Evolutionary conservation across 1,284 basidiomycete species (phyloP), one percentile per base, ranked within the genome.

Genomic region (Singerocomus rubriflavus): DNA sequence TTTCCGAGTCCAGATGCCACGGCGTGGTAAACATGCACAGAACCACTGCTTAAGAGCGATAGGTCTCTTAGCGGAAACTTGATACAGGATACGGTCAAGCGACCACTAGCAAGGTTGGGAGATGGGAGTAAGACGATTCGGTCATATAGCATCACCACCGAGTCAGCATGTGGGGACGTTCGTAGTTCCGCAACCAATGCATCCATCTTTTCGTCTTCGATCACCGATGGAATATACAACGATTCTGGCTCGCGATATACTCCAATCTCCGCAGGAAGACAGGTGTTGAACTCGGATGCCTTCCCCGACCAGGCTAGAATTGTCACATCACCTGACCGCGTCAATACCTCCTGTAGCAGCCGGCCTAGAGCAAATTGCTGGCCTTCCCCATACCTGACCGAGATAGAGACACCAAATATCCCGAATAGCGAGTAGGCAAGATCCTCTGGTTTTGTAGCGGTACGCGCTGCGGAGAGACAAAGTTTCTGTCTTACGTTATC

Each of bases 211-310:
- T 9, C n/a, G 3, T 31, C 14, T 26, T 31, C 48, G 2, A 50
- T 51, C 1, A 3, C 7, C 9, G 38, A 43, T 2, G 37, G 50
- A n/a, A 42, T 14, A 11, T 32, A 13, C 2, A 27, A 17, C 4
- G 46, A 32, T 0, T 3, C 21, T 3, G 27, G 21, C 5, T 41
- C 11, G 29, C 29, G 8, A 25, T 51, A 51, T 5, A 50, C 39
- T 10, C n/a, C 12, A 5, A 51, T 40, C 5, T 50, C 48, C 6
- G 34, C 32, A 9, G 50, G 50, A 17, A 50, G 47, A 32, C 48
- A 50, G 7, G 33, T 51, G 6, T 50, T 51, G 8, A 42, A 37
- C 9, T 50, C 47, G 1, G 36, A 50, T 11, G 32, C 31, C 11
- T 14, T 36, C 17, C 50, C 48, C 5, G 38, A 30, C 49, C 46